Evolutionary conservation across 2,329 filamentous ascomycete species (phyloP).

Genomic region (Aspergillus glaucus): DNA sequence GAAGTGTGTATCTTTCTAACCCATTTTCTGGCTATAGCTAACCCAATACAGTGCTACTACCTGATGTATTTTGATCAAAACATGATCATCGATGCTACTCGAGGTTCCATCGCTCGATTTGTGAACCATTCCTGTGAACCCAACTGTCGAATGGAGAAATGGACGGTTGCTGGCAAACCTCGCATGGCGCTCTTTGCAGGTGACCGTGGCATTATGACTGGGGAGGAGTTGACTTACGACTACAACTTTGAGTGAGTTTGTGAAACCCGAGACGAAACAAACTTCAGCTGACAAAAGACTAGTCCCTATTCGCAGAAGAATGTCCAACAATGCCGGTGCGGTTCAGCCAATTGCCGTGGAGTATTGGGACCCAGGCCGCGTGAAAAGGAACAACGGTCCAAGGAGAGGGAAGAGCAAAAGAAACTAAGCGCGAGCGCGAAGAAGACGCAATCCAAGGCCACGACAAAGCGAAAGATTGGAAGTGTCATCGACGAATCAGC

Average conservation of each 20-base stretch:
- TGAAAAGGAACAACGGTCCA: constrained; percentile 37
- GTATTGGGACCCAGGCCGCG: constrained; percentile 53
- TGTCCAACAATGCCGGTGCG: constrained; percentile 59
- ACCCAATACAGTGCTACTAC: constrained; percentile 71
- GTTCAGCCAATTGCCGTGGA: constrained; percentile 55
- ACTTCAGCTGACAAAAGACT: constrained; percentile 7
- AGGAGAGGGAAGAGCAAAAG: constrained; percentile 23
- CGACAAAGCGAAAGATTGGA: constrained; percentile 29
- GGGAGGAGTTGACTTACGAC: constrained; percentile 94
- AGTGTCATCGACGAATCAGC: constrained; percentile 20
- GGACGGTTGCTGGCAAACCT: constrained; percentile 88
- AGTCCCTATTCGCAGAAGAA: constrained; percentile 56
- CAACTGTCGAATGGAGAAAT: constrained; percentile 97
- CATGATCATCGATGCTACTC: constrained; percentile 96
- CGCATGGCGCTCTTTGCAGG: constrained; percentile 96
- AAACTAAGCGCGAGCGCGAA: constrained; percentile 15
- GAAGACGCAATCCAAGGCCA: constrained; percentile 10
- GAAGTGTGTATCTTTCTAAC: constrained; percentile 55
- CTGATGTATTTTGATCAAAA: constrained; percentile 98
- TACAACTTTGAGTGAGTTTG: constrained; percentile 61
- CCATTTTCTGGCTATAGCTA: neutral
- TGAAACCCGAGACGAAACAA: neutral
- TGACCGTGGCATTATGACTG: constrained; percentile 81
- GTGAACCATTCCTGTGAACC: constrained; percentile 97
- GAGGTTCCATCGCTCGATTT: constrained; percentile 91